Percentiles rank a stretch among this genome's conserved stretches.
These are phyloP conservation scores for Fusarium liriodendri DNA, from an alignment of 2,329 filamentous ascomycete species.

Conservation along the genomic window DNA sequence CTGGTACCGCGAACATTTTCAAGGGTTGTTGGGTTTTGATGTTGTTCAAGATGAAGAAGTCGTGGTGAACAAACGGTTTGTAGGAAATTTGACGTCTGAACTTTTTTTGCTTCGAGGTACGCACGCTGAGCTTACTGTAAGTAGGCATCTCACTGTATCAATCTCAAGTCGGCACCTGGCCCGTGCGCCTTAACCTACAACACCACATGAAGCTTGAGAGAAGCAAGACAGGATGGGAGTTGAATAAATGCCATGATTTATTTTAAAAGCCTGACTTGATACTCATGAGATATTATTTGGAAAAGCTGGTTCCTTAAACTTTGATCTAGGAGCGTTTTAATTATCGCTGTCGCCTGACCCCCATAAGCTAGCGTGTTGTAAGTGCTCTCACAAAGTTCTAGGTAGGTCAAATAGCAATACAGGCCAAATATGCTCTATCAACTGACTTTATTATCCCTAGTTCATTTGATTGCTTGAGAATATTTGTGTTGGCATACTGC, in stretches of 20 bases:
- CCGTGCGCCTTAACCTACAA: neutral
- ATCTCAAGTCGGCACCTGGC: neutral
- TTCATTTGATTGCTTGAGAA: neutral
- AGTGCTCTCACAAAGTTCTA: too few relatives aligned
- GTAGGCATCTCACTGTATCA: neutral
- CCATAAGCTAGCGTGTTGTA: neutral
- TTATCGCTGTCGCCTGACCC: neutral
- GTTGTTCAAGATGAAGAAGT: slow-evolving; percentile 16
- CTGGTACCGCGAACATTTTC: slow-evolving; percentile 90
- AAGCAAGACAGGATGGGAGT: neutral
- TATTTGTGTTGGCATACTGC: neutral
- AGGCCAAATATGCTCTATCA: neutral
- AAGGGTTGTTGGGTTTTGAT: slow-evolving; percentile 5
- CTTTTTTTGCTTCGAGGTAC: neutral
- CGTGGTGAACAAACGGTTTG: neutral
- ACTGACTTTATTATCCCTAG: neutral
- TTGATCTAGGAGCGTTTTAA: too few relatives aligned
- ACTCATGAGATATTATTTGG: too few relatives aligned
- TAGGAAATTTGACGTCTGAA: neutral
- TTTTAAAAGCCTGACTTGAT: too few relatives aligned
- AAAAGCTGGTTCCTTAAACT: neutral
- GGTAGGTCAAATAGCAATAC: neutral
- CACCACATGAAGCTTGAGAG: neutral
- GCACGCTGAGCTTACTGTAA: neutral
- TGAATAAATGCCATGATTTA: neutral